Evolutionary conservation across 345 rosid genomes (phyloP).

Genomic region (Linum lewisii): DNA sequence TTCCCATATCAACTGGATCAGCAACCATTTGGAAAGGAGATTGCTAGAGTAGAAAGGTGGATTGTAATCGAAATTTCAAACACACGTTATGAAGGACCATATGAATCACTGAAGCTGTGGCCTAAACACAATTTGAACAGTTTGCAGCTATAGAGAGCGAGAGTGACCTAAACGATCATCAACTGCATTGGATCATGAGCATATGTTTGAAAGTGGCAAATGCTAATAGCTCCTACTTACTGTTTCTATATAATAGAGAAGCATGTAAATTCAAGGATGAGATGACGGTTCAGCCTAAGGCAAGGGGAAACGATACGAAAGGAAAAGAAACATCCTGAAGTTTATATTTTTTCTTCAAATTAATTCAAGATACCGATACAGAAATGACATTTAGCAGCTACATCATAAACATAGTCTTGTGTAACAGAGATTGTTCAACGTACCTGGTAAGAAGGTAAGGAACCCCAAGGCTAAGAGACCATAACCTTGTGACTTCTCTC

Average conservation of each 20-base stretch:
- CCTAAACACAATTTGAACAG: no score
- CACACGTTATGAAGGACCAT: background rate
- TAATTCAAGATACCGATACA: background rate
- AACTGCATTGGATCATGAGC: background rate
- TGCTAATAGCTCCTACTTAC: background rate
- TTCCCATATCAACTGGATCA: background rate
- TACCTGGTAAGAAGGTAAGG: conserved; percentile 83
- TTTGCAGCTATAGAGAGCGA: background rate
- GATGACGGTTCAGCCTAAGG: background rate
- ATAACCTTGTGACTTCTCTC: conserved; percentile 66
- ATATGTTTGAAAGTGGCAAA: background rate
- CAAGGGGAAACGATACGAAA: background rate
- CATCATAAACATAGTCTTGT: background rate
- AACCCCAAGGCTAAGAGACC: conserved; percentile 73
- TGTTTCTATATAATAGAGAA: background rate
- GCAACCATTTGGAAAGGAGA: background rate
- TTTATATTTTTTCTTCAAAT: background rate
- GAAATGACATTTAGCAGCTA: background rate
- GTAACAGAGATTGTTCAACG: background rate
- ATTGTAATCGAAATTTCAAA: background rate
- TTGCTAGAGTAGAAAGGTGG: background rate
- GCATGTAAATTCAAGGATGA: background rate
- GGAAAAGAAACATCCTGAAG: background rate
- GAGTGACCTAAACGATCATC: background rate
- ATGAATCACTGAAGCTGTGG: background rate